Evolutionary conservation across 768 basidiomycete genomes (phyloP).

Genomic region (Psilocybe subaeruginosa): DNA sequence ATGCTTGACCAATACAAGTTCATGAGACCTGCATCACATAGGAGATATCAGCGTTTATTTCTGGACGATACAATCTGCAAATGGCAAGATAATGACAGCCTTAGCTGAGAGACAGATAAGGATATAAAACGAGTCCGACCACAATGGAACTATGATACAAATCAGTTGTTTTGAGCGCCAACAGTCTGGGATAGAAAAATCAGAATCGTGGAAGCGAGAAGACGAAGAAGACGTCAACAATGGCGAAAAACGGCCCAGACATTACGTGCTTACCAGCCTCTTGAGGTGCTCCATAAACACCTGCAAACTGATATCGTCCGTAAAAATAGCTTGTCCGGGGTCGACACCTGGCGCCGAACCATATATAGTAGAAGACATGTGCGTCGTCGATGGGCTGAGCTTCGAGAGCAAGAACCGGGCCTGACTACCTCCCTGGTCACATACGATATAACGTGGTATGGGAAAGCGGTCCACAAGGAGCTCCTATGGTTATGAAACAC

Average conservation of each 20-base stretch:
- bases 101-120: neutral
- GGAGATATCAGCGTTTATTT: too few species aligned
- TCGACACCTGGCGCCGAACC: slow-evolving; percentile 70
- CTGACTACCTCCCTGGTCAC: slow-evolving; percentile 96
- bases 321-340: slow-evolving; percentile 93
- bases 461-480: slow-evolving; percentile 95
- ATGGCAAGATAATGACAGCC: neutral
- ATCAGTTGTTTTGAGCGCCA: slow-evolving; percentile 9
- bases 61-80: too few species aligned
- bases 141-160: neutral
- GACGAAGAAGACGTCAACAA: neutral
- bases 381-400: slow-evolving; percentile 96
- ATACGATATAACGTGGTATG: slow-evolving; percentile 96
- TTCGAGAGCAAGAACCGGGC: slow-evolving; percentile 98
- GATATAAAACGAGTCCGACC: neutral
- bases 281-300: slow-evolving; percentile 99
- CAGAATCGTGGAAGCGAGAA: neutral
- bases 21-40: neutral
- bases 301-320: slow-evolving; percentile 97
- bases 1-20: neutral
- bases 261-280: slow-evolving; percentile 65
- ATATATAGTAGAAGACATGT: slow-evolving; percentile 92
- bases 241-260: neutral
- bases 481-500: slow-evolving; percentile 54
- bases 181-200: slow-evolving; percentile 4